Evolutionary conservation across 2,329 filamentous ascomycete species (phyloP).

Genomic region (Triangularia setosa): DNA sequence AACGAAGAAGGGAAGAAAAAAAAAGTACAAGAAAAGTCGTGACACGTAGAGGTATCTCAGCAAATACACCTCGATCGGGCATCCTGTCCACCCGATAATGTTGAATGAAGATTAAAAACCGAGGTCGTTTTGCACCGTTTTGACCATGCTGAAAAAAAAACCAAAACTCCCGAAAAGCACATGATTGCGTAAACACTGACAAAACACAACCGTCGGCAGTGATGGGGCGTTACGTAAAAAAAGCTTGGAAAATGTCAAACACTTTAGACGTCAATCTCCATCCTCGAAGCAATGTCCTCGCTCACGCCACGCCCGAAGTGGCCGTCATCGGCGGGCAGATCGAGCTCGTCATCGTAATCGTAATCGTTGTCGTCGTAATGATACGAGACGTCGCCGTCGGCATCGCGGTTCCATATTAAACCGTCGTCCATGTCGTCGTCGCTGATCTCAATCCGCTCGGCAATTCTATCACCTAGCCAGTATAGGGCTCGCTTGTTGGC

Average conservation of each 20-base stretch:
- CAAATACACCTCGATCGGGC: background rate
- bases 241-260: background rate
- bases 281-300: slow-evolving; percentile 58
- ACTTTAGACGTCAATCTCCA: slow-evolving; percentile 52
- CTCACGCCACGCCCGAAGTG: slow-evolving; percentile 49
- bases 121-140: background rate
- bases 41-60: background rate
- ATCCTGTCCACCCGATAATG: background rate
- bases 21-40: background rate
- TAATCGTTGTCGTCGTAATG: slow-evolving; percentile 44
- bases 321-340: slow-evolving; percentile 38
- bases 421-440: slow-evolving; percentile 50
- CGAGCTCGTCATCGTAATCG: slow-evolving; percentile 39
- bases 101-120: background rate
- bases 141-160: background rate
- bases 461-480: slow-evolving; percentile 73
- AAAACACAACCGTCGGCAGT: background rate
- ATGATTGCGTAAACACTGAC: background rate
- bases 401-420: slow-evolving; percentile 55
- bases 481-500: slow-evolving; percentile 79
- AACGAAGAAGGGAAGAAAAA: background rate
- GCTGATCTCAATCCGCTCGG: slow-evolving; percentile 41
- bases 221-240: background rate
- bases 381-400: slow-evolving; percentile 52
- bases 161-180: background rate